These are phyloP conservation scores for Fusarium lyarnte DNA, from an alignment of 2,329 filamentous ascomycete genomes.

Conservation along the genomic window DNA sequence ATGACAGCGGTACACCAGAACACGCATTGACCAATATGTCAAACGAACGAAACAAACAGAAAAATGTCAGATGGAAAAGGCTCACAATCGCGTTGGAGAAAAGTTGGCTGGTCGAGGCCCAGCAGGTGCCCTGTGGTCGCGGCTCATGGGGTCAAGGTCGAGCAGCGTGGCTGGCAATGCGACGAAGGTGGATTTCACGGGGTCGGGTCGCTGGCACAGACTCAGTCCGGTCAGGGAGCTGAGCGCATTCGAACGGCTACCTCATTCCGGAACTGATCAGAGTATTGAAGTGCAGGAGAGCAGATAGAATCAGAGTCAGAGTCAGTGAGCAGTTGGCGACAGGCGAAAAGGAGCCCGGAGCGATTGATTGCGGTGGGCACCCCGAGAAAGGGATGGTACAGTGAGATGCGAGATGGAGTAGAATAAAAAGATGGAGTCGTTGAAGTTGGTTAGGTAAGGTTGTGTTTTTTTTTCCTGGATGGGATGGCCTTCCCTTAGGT, in stretches of 20 bases:
- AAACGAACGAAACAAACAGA: slow-evolving; percentile 13
- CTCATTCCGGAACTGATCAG: slow-evolving; percentile 61
- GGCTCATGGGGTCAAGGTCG: slow-evolving; percentile 49
- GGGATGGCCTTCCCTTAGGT: slow-evolving; percentile 21
- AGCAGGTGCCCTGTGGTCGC: slow-evolving; percentile 64
- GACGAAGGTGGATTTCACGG: slow-evolving; percentile 42
- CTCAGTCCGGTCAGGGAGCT: slow-evolving; percentile 71
- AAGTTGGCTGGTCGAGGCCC: slow-evolving; percentile 68
- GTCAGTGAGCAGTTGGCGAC: slow-evolving; percentile 8
- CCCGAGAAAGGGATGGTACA: slow-evolving; percentile 32
- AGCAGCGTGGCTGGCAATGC: slow-evolving; percentile 46
- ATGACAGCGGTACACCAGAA: slow-evolving; percentile 14
- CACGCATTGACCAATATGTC: slow-evolving; percentile 15
- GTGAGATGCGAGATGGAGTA: slow-evolving; percentile 37
- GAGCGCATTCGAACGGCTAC: slow-evolving; percentile 65
- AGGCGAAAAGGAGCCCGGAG: slow-evolving; percentile 17
- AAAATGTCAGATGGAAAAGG: slow-evolving; percentile 25
- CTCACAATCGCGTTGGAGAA: slow-evolving; percentile 65
- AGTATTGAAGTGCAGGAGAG: slow-evolving; percentile 18
- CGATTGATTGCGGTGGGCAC: slow-evolving; percentile 28
- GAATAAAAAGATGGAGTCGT: slow-evolving; percentile 43
- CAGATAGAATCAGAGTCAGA: neutral
- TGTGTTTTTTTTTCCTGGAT: slow-evolving; percentile 30
- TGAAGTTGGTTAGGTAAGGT: slow-evolving; percentile 30
- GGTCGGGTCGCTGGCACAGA: slow-evolving; percentile 46